Evolutionary conservation across 1,139 yeast genomes (phyloP).

Genomic region (Hyphopichia wangnamkhiaoensis): DNA sequence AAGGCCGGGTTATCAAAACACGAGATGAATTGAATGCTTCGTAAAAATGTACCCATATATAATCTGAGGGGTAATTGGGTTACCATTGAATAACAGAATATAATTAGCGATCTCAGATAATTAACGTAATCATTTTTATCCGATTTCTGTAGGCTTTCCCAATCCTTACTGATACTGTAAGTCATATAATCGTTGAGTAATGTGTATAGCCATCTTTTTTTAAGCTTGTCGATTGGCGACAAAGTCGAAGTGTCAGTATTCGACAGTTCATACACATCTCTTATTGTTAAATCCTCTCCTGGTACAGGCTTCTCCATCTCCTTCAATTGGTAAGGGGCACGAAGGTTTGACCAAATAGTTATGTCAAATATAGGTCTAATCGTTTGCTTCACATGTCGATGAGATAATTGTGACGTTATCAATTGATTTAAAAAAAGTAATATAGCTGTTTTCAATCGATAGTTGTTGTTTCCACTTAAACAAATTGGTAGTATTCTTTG

Average conservation of each 20-base stretch:
- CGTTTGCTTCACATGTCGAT: constrained; percentile 20
- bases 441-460: constrained; percentile 3
- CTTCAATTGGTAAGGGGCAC: constrained; percentile 18
- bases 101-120: constrained; percentile 10
- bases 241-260: constrained; percentile 9
- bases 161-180: constrained; percentile 1
- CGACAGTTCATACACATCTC: constrained; percentile 5
- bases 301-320: too few species aligned
- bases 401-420: constrained; percentile 3
- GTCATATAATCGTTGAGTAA: constrained; percentile 12
- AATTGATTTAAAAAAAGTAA: constrained; percentile 7
- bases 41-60: constrained; percentile 33
- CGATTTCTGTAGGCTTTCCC: not conserved
- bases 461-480: constrained; percentile 5
- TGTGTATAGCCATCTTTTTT: constrained; percentile 20
- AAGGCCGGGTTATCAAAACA: not conserved
- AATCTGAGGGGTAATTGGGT: constrained; percentile 46
- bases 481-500: constrained; percentile 20
- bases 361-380: constrained; percentile 38
- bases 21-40: constrained; percentile 20
- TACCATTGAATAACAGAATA: constrained; percentile 25
- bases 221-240: constrained; percentile 8
- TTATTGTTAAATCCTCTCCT: too few species aligned
- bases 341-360: constrained; percentile 32
- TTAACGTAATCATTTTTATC: constrained; percentile 3